These are phyloP conservation scores for Diaporthe capsici DNA, from an alignment of 2,329 filamentous ascomycete species.

Conservation along the genomic window DNA sequence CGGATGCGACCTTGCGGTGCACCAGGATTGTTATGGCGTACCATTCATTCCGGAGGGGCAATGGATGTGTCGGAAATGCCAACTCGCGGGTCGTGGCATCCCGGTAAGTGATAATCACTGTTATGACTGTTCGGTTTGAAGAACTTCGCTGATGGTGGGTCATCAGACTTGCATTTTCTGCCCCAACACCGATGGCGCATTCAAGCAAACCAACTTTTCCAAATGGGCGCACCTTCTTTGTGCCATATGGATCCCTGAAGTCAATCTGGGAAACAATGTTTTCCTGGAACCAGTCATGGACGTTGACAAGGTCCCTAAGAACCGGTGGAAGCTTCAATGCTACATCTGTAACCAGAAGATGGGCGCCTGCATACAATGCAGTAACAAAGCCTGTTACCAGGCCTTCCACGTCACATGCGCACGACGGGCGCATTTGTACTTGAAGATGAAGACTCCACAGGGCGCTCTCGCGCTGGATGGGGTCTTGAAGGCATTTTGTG, in stretches of 20 bases:
- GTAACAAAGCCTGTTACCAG: conserved; percentile 96
- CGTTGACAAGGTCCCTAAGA: conserved; percentile 96
- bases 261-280: conserved; percentile 93
- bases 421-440: conserved; percentile 85
- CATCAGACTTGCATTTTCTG: conserved; percentile 93
- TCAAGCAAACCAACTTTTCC: conserved; percentile 96
- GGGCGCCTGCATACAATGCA: conserved; percentile 98
- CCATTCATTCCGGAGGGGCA: conserved; percentile 99
- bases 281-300: conserved; percentile 99
- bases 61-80: conserved; percentile 97
- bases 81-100: conserved; percentile 91
- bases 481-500: conserved; percentile 93
- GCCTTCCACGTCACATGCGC: conserved; percentile 99
- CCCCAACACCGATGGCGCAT: conserved; percentile 96
- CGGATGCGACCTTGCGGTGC: conserved; percentile 95
- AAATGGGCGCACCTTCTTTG: conserved; percentile 98
- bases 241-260: conserved; percentile 98
- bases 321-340: conserved; percentile 91
- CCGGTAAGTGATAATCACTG: conserved; percentile 69
- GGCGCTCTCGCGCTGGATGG: conserved; percentile 83
- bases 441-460: conserved; percentile 97
- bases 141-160: conserved; percentile 34
- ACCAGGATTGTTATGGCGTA: conserved; percentile 98
- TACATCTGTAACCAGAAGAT: conserved; percentile 98
- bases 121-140: not conserved